Base-by-base conservation (phyloP, 2,329 filamentous ascomycete genomes). In the Bipolaris gigantea region DNA sequence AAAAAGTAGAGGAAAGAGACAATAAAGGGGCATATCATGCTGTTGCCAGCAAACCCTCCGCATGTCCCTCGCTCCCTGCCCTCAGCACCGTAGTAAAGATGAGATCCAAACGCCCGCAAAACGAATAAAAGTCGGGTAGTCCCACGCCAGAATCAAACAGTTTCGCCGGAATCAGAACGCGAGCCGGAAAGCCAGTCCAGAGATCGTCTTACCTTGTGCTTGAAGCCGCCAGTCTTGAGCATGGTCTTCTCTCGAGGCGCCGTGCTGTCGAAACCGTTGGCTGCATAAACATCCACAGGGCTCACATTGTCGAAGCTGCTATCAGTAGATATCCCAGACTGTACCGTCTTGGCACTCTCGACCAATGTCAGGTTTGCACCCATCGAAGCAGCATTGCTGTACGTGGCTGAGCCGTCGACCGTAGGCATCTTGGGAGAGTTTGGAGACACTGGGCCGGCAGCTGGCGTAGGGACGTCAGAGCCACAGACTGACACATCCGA, bases 301-400 rank as follows among this genome's bases (percentile, higher is more conserved):
- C 27, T 47, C 11, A 53, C 46, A 21, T 53, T 51, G 5, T 56
- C 60, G 43, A 63, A 61, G 50, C 61, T 63, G 27, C 52, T 57
- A 18, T 53, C 27, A 11, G 33, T 56, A n/a, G 53, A 61, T 7
- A 45, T 19, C 3, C 38, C 41, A 5, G 59, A 61, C 18, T 44
- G 38, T 6, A 35, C 23, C 9, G 59, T 50, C 9, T 45, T 53
- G 34, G 39, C 91, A 27, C 89, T 90, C 73, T 97, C 96, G 58
- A 91, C 91, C 18, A 96, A 82, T 48, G 97, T 79, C 7, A 90
- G 90, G 33, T 96, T 84, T 0, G 91, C 96, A 77, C 96, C 92
- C 75, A 96, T 96, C 53, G 92, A 96, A 62, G 89, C 94, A 10
- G 90, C 96, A 76, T 96, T 90, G 56, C 92, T 92, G 73, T 97